Conservation (phyloP, 805 yeast species). For the Henningerozyma blattae region DNA sequence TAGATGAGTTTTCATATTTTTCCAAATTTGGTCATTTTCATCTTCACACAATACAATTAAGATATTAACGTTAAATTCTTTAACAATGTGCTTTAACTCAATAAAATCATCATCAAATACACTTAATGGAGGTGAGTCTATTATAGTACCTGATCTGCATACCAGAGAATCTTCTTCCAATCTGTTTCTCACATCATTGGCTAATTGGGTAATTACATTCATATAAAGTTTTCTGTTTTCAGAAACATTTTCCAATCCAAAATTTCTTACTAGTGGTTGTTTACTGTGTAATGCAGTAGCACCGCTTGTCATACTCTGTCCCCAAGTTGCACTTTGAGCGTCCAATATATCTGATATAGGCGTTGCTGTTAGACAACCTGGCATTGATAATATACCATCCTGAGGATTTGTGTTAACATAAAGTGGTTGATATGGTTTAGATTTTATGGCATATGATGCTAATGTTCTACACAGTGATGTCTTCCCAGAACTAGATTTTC, state of each 20-base stretch:
- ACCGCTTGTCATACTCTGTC: slow-evolving; percentile 68
- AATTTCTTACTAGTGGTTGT: slow-evolving; percentile 76
- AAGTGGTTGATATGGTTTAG: slow-evolving; percentile 51
- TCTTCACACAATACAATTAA: slow-evolving; percentile 11
- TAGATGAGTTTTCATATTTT: slow-evolving; percentile 7
- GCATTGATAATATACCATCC: slow-evolving; percentile 58
- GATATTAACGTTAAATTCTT: slow-evolving; percentile 13
- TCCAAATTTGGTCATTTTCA: slow-evolving; percentile 7
- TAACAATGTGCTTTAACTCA: slow-evolving; percentile 10
- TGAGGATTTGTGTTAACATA: slow-evolving; percentile 70
- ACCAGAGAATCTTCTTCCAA: slow-evolving; percentile 17
- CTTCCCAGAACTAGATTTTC: slow-evolving; percentile 67
- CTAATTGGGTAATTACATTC: slow-evolving; percentile 35
- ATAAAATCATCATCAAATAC: slow-evolving; percentile 8
- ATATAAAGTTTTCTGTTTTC: slow-evolving; percentile 44
- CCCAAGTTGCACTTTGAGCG: slow-evolving; percentile 58
- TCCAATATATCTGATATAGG: slow-evolving; percentile 74
- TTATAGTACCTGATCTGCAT: slow-evolving; percentile 23
- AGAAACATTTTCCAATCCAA: slow-evolving; percentile 50
- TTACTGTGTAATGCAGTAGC: slow-evolving; percentile 70
- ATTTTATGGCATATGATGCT: slow-evolving; percentile 63
- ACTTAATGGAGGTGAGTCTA: slow-evolving; percentile 20
- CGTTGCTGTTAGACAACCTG: slow-evolving; percentile 78
- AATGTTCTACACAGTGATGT: slow-evolving; percentile 60
- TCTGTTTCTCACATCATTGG: slow-evolving; percentile 30